These are phyloP conservation scores for Fusarium sp. DNA, from an alignment of 2,329 filamentous ascomycete genomes.

Conservation along the genomic window DNA sequence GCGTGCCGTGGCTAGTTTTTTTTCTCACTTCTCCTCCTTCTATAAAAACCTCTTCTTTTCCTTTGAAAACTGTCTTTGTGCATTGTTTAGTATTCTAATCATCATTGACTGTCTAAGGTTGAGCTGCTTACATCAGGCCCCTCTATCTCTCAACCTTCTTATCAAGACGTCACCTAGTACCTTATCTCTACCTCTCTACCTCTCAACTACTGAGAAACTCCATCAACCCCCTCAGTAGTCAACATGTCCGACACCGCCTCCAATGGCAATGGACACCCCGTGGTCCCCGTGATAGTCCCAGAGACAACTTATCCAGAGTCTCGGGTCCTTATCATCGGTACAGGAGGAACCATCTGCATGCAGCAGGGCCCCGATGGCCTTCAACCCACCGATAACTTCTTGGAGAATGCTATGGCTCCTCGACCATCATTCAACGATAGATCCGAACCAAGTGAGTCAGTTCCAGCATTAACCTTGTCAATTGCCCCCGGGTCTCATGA, in stretches of 20 bases:
- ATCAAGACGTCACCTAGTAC: slow-evolving; percentile 11
- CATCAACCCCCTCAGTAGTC: background rate
- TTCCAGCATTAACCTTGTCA: background rate
- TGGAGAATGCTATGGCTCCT: slow-evolving; percentile 84
- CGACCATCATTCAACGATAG: slow-evolving; percentile 87
- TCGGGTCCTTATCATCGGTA: slow-evolving; percentile 89
- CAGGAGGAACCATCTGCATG: slow-evolving; percentile 93
- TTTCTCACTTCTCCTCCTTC: slow-evolving; percentile 12
- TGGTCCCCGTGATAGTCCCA: slow-evolving; percentile 10
- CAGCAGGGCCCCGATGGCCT: slow-evolving; percentile 82
- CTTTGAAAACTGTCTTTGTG: background rate
- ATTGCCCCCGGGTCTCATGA: background rate
- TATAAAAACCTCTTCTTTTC: background rate
- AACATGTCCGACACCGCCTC: slow-evolving; percentile 26
- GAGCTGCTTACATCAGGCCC: slow-evolving; percentile 6
- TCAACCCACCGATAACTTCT: slow-evolving; percentile 82
- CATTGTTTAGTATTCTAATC: background rate
- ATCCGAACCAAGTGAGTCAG: slow-evolving; percentile 46
- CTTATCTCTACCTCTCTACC: background rate
- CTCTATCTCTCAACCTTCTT: slow-evolving; percentile 23
- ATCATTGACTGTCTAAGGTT: background rate
- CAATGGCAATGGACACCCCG: slow-evolving; percentile 18
- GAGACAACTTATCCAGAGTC: slow-evolving; percentile 72
- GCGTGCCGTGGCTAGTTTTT: slow-evolving; percentile 26
- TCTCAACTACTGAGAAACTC: background rate